These are phyloP conservation scores for Priceomyces castillae DNA, from an alignment of 805 yeast genomes.

Conservation along the genomic window DNA sequence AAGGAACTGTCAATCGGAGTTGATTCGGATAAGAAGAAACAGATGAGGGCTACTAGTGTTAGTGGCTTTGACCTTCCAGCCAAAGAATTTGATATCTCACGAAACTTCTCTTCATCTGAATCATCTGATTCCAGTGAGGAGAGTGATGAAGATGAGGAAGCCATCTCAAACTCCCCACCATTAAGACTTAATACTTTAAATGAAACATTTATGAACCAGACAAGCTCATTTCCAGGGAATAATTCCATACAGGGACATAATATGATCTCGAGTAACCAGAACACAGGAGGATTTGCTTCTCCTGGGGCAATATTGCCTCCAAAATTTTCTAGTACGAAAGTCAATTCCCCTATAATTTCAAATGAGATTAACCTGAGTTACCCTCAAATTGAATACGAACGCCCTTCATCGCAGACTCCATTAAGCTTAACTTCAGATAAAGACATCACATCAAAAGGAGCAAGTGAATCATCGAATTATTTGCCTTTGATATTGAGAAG, in stretches of 20 bases:
- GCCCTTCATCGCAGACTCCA: conserved; percentile 3
- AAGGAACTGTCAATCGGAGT: conserved; percentile 25
- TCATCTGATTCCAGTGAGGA: conserved; percentile 20
- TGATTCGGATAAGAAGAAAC: conserved; percentile 19
- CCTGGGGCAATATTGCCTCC: conserved; percentile 11
- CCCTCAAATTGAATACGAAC: conserved; percentile 18
- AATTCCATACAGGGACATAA: not conserved
- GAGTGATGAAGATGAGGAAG: conserved; percentile 27
- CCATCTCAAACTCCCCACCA: conserved; percentile 21
- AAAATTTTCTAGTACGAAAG: conserved; percentile 13
- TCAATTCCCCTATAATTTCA: conserved; percentile 18
- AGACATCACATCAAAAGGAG: conserved; percentile 7
- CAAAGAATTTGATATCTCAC: conserved; percentile 11
- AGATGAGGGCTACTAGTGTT: conserved; percentile 36
- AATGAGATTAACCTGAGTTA: conserved; percentile 13
- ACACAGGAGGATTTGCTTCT: conserved; percentile 16
- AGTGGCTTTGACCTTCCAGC: conserved; percentile 21
- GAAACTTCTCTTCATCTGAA: conserved; percentile 8
- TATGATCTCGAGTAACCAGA: conserved; percentile 3
- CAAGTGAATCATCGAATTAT: conserved; percentile 51
- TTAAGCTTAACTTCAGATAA: conserved; percentile 2
- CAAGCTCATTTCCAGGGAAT: not conserved
- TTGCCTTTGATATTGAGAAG: conserved; percentile 66
- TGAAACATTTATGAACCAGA: conserved; percentile 12
- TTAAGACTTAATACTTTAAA: conserved; percentile 24